A percentile compares a stretch with the other conserved stretches of the same genome.
Evolutionary conservation across 169 alveolate species (phyloP).

Genomic region (Plasmodium billcollinsi): DNA sequence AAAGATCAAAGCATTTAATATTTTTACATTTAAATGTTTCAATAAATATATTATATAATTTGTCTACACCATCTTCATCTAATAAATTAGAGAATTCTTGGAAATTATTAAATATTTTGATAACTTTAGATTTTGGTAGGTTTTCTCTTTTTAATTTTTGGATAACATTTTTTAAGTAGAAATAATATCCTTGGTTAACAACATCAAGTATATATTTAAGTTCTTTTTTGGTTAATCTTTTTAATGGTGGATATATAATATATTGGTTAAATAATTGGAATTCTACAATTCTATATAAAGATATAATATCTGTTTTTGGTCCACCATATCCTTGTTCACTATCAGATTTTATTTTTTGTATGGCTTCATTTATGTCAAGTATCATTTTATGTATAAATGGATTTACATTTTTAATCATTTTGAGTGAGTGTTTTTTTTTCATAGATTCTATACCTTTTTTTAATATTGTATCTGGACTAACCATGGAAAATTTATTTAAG

Average conservation of each 20-base stretch:
- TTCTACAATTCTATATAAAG: conserved; percentile 46
- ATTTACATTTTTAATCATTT: conserved; percentile 8
- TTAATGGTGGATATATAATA: conserved; percentile 49
- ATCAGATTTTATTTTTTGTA: conserved; percentile 53
- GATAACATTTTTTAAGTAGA: conserved; percentile 9
- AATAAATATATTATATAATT: conserved; percentile 1
- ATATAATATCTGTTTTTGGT: conserved; percentile 10
- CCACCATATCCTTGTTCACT: conserved; percentile 21
- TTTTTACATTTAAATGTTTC: conserved; percentile 46
- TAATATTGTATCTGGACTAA: conserved; percentile 38
- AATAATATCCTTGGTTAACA: conserved; percentile 58
- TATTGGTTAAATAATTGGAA: conserved; percentile 41
- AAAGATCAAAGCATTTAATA: conserved; percentile 45
- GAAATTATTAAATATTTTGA: neutral
- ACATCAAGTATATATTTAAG: conserved; percentile 36
- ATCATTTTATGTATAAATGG: conserved; percentile 55
- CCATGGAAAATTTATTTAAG: conserved; percentile 68
- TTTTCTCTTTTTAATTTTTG: conserved; percentile 2
- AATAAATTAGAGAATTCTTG: conserved; percentile 32
- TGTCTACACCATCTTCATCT: conserved; percentile 13
- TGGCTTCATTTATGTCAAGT: conserved; percentile 26
- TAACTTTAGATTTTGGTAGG: conserved; percentile 1
- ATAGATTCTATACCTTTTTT: conserved; percentile 31
- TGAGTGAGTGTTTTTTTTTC: neutral
- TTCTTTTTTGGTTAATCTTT: conserved; percentile 43